phyloP scores from a whole-genome alignment of 1,139 yeast genomes.

The Lodderomyces theae region DNA sequence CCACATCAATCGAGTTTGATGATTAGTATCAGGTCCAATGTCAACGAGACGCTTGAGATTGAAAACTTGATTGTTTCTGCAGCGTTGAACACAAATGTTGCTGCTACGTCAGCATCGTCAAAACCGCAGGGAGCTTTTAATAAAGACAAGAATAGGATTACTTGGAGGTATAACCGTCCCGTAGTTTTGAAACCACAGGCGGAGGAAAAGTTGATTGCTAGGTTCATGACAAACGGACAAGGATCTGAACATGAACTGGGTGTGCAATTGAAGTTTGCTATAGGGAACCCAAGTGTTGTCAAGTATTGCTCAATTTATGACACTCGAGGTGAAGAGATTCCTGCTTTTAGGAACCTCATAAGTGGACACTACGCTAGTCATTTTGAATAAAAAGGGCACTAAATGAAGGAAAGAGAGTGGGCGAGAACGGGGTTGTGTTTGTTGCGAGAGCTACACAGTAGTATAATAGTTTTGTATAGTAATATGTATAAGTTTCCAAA shows the following conservation, averaged over 20 bases:
- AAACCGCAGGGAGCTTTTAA: constrained; percentile 90
- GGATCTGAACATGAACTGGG: constrained; percentile 72
- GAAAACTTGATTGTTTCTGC: constrained; percentile 70
- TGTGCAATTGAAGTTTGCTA: constrained; percentile 59
- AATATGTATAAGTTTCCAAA: neutral
- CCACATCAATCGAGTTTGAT: constrained; percentile 80
- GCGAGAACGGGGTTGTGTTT: too few relatives aligned
- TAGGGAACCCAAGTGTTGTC: constrained; percentile 26
- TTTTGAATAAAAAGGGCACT: constrained; percentile 3
- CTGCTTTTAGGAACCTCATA: constrained; percentile 32
- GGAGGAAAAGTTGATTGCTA: constrained; percentile 66
- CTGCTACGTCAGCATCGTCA: constrained; percentile 71
- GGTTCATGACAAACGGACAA: constrained; percentile 61
- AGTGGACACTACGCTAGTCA: constrained; percentile 40
- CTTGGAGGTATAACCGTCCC: constrained; percentile 70
- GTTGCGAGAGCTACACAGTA: too few relatives aligned
- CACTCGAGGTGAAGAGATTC: constrained; percentile 21
- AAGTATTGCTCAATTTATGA: constrained; percentile 23
- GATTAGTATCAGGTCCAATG: constrained; percentile 59
- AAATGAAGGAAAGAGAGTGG: too few relatives aligned
- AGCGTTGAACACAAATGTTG: constrained; percentile 41
- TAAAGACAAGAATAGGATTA: constrained; percentile 77
- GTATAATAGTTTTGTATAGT: too few relatives aligned
- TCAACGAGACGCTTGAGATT: constrained; percentile 43
- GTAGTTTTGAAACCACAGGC: constrained; percentile 33